phyloP scores from a whole-genome alignment of 179 eudicot genomes.

The Patellifolia procumbens region DNA sequence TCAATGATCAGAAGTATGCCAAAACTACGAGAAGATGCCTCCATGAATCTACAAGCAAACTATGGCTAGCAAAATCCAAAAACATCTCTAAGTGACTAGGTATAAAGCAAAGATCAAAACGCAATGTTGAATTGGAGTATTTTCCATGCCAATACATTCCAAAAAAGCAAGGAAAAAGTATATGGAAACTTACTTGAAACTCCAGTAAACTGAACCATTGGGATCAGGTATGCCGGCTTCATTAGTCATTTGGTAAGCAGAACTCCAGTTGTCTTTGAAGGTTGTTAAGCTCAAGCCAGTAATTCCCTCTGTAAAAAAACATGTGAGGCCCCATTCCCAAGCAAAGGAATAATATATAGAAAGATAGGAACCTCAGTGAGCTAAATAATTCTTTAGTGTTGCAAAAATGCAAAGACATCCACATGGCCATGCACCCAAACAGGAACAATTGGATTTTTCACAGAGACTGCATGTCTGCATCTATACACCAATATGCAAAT shows the following conservation, averaged over 20 bases:
- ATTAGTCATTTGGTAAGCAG: constrained; percentile 73
- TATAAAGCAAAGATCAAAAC: not conserved
- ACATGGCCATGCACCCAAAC: constrained; percentile 13
- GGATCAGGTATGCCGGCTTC: constrained; percentile 93
- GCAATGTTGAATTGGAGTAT: not conserved
- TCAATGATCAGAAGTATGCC: not conserved
- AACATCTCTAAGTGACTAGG: not conserved
- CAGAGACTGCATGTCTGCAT: constrained; percentile 1
- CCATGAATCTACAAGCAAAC: not conserved
- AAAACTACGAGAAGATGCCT: not conserved
- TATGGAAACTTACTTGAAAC: constrained; percentile 62
- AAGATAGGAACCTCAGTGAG: constrained; percentile 13
- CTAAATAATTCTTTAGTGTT: not conserved
- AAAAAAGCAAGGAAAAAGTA: not conserved
- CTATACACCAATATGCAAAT: not conserved
- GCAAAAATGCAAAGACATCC: constrained; percentile 15
- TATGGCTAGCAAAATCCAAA: not conserved
- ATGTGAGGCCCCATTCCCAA: constrained; percentile 12
- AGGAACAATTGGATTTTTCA: constrained; percentile 8
- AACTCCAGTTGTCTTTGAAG: constrained; percentile 78
- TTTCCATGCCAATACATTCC: constrained; percentile 4
- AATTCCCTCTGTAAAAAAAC: constrained; percentile 63
- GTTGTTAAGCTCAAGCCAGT: constrained; percentile 84
- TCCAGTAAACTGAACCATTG: constrained; percentile 70
- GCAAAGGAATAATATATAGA: not conserved